These are phyloP conservation scores for Amphibolis antarctica DNA, from an alignment of 106 monocot species.

Conservation along the genomic window DNA sequence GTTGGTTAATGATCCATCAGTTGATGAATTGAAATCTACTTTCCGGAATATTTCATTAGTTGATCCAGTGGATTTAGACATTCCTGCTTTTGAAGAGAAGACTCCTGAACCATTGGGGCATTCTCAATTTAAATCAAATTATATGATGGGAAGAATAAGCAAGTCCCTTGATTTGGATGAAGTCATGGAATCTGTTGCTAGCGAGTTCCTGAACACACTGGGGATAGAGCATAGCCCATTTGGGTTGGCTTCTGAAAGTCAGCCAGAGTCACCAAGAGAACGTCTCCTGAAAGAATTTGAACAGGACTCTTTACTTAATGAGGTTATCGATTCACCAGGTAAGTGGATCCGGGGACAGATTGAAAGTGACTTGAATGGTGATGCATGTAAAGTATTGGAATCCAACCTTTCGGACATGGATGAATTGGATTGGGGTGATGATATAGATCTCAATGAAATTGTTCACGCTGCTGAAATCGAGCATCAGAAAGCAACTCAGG, in stretches of 20 bases:
- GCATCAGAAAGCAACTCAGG: conserved; percentile 31
- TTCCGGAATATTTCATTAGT: conserved; percentile 22
- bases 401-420: conserved; percentile 18
- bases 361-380: conserved; percentile 6
- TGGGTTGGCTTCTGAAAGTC: conserved; percentile 45
- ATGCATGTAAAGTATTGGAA: conserved; percentile 14
- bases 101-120: conserved; percentile 10
- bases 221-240: conserved; percentile 66
- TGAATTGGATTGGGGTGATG: conserved; percentile 30
- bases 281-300: conserved; percentile 54
- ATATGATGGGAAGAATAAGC: conserved; percentile 21
- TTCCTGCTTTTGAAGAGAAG: conserved; percentile 10
- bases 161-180: conserved; percentile 60
- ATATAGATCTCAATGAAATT: conserved; percentile 49
- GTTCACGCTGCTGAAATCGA: conserved; percentile 51
- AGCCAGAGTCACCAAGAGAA: conserved; percentile 52
- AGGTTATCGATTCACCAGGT: conserved; percentile 35
- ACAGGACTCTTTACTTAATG: conserved; percentile 40
- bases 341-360: conserved; percentile 17
- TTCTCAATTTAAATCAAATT: conserved; percentile 15
- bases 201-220: conserved; percentile 80
- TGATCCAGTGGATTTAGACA: conserved; percentile 22
- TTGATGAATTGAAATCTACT: neutral
- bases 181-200: conserved; percentile 54
- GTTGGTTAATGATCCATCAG: neutral